phyloP scores from a whole-genome alignment of 2,329 filamentous ascomycete species.

The Sporothrix brasiliensis region DNA sequence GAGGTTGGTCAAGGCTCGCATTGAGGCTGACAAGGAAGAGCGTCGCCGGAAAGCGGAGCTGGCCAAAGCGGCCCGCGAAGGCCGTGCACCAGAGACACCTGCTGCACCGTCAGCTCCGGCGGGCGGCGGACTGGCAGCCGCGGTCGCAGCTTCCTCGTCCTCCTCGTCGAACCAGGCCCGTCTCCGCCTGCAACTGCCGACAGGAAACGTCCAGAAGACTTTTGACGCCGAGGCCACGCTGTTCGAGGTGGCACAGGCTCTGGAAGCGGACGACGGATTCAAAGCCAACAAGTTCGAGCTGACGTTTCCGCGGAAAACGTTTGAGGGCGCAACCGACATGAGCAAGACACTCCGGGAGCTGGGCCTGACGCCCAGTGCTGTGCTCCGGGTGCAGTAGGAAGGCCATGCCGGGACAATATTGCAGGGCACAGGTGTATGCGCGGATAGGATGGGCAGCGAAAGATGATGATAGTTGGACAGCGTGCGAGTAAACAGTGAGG shows the following conservation, averaged over 20 bases:
- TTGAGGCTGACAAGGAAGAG: slow-evolving; percentile 91
- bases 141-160: slow-evolving; percentile 61
- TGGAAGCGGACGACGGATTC: slow-evolving; percentile 71
- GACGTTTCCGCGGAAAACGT: slow-evolving; percentile 86
- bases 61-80: slow-evolving; percentile 83
- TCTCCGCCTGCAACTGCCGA: slow-evolving; percentile 72
- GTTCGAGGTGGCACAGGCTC: slow-evolving; percentile 82
- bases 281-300: slow-evolving; percentile 76
- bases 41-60: slow-evolving; percentile 81
- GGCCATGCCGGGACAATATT: neutral
- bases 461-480: neutral
- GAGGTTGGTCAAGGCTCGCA: slow-evolving; percentile 87
- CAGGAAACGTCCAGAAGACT: slow-evolving; percentile 77
- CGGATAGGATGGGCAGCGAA: neutral
- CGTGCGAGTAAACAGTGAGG: neutral
- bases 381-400: slow-evolving; percentile 52
- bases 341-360: slow-evolving; percentile 91
- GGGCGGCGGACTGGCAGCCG: slow-evolving; percentile 48
- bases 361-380: slow-evolving; percentile 87
- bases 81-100: slow-evolving; percentile 48
- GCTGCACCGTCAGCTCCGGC: slow-evolving; percentile 45
- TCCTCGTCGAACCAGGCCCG: slow-evolving; percentile 72
- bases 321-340: slow-evolving; percentile 70
- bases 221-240: slow-evolving; percentile 87
- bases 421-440: neutral